These are phyloP conservation scores for Phytophthora ramorum DNA, from an alignment of 352 stramenopile genomes.

Conservation along the genomic window DNA sequence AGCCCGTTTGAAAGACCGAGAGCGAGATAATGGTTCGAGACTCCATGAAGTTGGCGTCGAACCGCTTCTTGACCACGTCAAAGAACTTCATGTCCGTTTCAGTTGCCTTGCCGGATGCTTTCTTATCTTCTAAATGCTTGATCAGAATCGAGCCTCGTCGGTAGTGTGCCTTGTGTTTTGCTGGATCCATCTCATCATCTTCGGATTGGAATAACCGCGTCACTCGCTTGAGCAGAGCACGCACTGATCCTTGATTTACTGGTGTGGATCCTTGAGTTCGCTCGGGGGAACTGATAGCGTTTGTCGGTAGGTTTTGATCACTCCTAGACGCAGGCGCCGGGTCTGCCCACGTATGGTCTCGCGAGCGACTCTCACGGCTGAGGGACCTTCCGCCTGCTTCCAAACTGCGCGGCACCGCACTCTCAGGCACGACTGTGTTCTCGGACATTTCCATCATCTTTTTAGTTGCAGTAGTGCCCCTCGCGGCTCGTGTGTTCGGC, in stretches of 20 bases:
- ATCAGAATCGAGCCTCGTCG: slow-evolving; percentile 76
- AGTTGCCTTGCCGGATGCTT: slow-evolving; percentile 58
- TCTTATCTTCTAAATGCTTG: slow-evolving; percentile 74
- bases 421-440: slow-evolving; percentile 37
- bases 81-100: slow-evolving; percentile 87
- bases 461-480: neutral
- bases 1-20: slow-evolving; percentile 77
- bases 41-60: slow-evolving; percentile 77
- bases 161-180: slow-evolving; percentile 59
- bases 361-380: neutral
- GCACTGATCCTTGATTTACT: slow-evolving; percentile 34
- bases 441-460: slow-evolving; percentile 62
- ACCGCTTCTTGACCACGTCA: slow-evolving; percentile 75
- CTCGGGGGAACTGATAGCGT: slow-evolving; percentile 20
- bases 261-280: neutral
- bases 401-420: slow-evolving; percentile 12
- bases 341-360: slow-evolving; percentile 27
- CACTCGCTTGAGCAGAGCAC: slow-evolving; percentile 43
- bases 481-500: neutral
- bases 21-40: slow-evolving; percentile 80
- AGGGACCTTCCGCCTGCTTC: slow-evolving; percentile 14
- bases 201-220: slow-evolving; percentile 51
- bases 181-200: slow-evolving; percentile 49
- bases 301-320: slow-evolving; percentile 10
- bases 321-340: slow-evolving; percentile 2